A percentile compares a stretch with the other conserved stretches of the same genome.
These are phyloP conservation scores for Rhizophora apiculata DNA, from an alignment of 345 rosid species.

Conservation along the genomic window DNA sequence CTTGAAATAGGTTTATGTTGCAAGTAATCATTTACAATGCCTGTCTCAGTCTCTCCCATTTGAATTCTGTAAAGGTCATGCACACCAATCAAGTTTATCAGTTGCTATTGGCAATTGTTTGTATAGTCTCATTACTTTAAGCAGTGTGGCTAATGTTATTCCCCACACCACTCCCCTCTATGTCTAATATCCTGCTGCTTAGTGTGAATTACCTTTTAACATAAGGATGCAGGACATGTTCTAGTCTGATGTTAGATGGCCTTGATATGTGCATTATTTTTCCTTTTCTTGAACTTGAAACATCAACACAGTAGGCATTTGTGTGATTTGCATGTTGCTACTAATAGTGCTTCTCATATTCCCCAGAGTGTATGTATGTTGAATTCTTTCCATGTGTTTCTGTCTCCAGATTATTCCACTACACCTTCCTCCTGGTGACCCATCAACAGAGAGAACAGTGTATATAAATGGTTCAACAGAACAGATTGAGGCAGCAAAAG, in stretches of 20 bases:
- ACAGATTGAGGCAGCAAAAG: conserved; percentile 32
- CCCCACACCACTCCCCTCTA: not conserved
- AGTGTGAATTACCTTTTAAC: not conserved
- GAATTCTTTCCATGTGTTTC: not conserved
- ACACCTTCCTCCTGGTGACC: conserved; percentile 30
- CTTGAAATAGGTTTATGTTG: not conserved
- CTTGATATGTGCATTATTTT: not conserved
- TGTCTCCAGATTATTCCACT: conserved; percentile 28
- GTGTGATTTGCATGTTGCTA: not conserved
- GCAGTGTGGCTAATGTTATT: not conserved
- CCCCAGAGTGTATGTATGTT: not conserved
- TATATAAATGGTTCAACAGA: conserved; percentile 26
- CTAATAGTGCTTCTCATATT: not conserved
- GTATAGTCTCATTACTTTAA: not conserved
- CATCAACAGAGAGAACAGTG: conserved; percentile 21
- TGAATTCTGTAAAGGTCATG: not conserved
- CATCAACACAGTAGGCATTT: not conserved
- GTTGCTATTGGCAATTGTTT: not conserved
- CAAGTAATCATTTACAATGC: too few species aligned
- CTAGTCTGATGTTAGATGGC: too few species aligned
- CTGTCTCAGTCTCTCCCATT: not conserved
- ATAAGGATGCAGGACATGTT: not conserved
- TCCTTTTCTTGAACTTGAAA: not conserved
- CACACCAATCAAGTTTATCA: not conserved
- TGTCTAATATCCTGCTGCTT: not conserved